Conservation (phyloP, 768 basidiomycete species). For the Psilocybe tampanensis region DNA sequence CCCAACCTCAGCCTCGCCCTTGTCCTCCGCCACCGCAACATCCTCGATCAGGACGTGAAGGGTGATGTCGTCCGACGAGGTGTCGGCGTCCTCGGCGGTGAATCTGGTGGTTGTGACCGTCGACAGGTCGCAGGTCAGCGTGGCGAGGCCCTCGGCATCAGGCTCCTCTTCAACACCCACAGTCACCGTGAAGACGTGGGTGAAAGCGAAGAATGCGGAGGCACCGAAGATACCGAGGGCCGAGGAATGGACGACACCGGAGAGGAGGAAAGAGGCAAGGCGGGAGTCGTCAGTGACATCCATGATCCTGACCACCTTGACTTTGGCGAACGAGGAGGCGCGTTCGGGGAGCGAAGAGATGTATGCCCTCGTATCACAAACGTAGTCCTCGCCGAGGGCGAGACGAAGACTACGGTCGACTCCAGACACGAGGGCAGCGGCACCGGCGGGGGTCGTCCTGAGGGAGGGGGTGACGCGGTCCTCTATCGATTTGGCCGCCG, state of each 20-base stretch:
- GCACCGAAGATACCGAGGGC: background rate
- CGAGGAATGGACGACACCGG: background rate
- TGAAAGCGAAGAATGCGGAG: background rate
- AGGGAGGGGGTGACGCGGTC: background rate
- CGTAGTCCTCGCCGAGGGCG: background rate
- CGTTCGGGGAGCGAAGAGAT: background rate
- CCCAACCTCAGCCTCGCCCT: background rate
- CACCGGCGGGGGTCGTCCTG: background rate
- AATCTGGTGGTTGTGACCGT: too few species aligned
- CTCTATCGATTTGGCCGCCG: background rate
- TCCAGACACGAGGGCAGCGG: background rate
- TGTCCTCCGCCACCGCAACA: background rate
- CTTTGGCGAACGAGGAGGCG: background rate
- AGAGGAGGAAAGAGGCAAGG: background rate
- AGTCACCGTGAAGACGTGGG: background rate
- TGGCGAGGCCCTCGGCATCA: background rate
- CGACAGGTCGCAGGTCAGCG: background rate
- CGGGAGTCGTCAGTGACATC: background rate
- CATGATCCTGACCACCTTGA: background rate
- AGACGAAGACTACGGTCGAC: background rate
- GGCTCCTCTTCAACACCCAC: background rate
- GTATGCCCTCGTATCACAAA: background rate
- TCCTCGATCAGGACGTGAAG: background rate
- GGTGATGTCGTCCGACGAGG: background rate
- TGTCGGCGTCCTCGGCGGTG: background rate